phyloP scores from a whole-genome alignment of 345 rosid species.

The Moricandia moricandioides region DNA sequence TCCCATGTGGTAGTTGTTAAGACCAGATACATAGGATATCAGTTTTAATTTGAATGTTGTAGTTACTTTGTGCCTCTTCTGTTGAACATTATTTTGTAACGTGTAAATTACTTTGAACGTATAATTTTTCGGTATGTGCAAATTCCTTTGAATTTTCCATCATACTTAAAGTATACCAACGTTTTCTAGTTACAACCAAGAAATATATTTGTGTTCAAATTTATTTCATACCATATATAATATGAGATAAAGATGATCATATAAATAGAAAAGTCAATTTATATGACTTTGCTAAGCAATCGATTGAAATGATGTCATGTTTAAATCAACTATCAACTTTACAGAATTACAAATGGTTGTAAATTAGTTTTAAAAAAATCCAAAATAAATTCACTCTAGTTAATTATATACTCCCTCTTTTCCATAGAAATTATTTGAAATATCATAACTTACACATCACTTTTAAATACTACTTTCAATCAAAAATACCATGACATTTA shows the following conservation, averaged over 20 bases:
- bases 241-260: slow-evolving; percentile 6
- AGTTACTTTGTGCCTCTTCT: background rate
- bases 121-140: background rate
- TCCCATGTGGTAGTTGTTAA: slow-evolving; percentile 33
- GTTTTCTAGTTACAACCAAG: slow-evolving; percentile 4
- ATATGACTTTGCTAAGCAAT: background rate
- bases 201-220: background rate
- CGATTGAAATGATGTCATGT: background rate
- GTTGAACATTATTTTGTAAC: background rate
- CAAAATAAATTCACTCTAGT: background rate
- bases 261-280: background rate
- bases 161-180: background rate
- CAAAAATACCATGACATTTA: no score
- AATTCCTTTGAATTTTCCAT: background rate
- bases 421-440: no score
- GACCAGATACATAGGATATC: slow-evolving; percentile 2
- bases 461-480: no score
- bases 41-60: slow-evolving; percentile 7
- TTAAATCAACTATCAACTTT: background rate
- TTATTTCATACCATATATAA: background rate
- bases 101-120: background rate
- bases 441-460: no score
- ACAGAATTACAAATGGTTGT: background rate
- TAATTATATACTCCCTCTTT: no score
- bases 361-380: background rate